A percentile compares a stretch with the other conserved stretches of the same genome.
Evolutionary conservation across 2,329 filamentous ascomycete genomes (phyloP).

Genomic region (Elsinoe australis): DNA sequence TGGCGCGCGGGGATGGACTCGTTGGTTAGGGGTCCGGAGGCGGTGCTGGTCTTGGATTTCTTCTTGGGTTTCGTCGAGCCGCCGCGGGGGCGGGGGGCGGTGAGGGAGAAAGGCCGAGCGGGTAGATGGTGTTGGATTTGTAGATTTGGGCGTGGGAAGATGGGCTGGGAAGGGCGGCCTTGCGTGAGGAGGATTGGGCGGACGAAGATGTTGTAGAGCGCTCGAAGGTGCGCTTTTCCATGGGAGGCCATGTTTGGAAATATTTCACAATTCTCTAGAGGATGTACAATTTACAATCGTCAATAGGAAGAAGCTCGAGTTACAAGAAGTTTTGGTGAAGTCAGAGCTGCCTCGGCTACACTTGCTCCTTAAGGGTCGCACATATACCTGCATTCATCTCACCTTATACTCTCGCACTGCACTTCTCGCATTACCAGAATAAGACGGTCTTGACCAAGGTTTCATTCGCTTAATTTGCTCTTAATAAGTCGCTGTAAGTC

Average conservation of each 20-base stretch:
- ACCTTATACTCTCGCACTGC: no score
- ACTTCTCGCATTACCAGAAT: no score
- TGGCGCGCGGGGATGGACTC: constrained; percentile 40
- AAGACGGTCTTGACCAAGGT: no score
- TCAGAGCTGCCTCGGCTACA: neutral
- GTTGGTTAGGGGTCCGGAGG: constrained; percentile 37
- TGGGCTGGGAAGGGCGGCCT: neutral
- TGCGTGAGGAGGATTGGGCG: constrained; percentile 25
- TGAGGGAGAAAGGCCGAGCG: constrained; percentile 26
- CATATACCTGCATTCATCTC: no score
- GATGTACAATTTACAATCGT: no score
- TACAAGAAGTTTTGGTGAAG: neutral
- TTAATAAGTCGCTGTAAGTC: constrained; percentile 62
- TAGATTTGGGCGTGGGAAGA: constrained; percentile 15
- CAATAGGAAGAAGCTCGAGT: neutral
- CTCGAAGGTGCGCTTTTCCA: constrained; percentile 24
- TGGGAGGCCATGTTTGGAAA: constrained; percentile 5
- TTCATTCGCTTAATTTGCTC: no score
- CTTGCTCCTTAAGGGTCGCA: neutral
- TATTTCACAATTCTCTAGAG: no score
- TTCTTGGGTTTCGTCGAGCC: constrained; percentile 24
- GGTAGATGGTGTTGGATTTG: constrained; percentile 20
- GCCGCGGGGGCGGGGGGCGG: constrained; percentile 25
- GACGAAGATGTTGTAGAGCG: constrained; percentile 41
- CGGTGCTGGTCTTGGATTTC: constrained; percentile 25